Evolutionary conservation across 2,329 filamentous ascomycete genomes (phyloP).

Genomic region (Zarea fungicola): DNA sequence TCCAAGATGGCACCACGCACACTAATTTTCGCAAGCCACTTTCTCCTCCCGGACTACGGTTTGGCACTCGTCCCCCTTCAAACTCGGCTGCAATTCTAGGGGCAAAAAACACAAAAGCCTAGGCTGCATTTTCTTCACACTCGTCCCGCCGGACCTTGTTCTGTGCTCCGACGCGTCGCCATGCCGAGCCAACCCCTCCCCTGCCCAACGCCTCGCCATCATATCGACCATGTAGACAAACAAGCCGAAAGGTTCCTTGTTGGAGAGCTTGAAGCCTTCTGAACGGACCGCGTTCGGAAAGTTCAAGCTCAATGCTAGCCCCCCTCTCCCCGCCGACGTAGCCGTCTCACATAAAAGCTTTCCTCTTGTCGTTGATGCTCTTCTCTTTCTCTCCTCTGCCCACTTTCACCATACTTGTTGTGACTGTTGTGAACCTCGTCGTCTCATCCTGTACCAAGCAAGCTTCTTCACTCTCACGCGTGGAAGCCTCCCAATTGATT

Average conservation of each 20-base stretch:
- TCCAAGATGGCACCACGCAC: no score
- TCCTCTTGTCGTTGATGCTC: neutral
- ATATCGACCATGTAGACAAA: neutral
- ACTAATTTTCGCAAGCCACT: no score
- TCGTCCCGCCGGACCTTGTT: constrained; percentile 3
- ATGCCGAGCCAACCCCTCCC: neutral
- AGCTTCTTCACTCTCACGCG: neutral
- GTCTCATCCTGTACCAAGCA: neutral
- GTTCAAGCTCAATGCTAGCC: neutral
- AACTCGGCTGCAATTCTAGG: no score
- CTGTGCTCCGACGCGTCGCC: neutral
- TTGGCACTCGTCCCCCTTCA: no score
- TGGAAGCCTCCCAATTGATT: neutral
- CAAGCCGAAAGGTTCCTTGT: neutral
- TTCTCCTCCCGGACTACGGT: no score
- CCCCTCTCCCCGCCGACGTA: no score
- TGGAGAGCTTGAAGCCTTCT: no score
- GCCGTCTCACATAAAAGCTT: constrained; percentile 1
- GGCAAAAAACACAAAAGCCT: no score
- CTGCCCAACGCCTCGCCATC: neutral
- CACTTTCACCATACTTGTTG: no score
- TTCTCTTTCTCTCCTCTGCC: neutral
- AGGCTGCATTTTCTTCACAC: neutral
- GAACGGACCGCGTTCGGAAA: neutral
- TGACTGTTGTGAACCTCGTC: no score